Base-by-base conservation (phyloP, 306 rosid species). In the Pterocarpus santalinus region DNA sequence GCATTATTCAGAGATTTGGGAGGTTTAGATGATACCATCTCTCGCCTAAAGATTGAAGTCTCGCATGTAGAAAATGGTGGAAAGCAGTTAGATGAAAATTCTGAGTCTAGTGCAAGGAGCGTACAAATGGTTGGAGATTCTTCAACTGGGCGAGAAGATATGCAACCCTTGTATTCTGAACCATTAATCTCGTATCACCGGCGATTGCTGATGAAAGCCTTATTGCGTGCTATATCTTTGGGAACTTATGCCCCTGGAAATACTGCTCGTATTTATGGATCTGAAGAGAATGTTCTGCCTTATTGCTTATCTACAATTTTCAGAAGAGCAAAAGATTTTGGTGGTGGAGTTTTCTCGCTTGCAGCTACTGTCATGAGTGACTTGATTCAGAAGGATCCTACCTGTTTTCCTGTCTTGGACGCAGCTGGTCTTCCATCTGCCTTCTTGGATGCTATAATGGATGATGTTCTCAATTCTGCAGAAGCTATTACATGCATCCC, bases 281-380 rank as follows among this genome's bases (percentile, higher is more conserved):
- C 97, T 65, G 98, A 96, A 82, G 99, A 96, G 94, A 90, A 88
- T 82, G 75, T 91, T 63, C 83, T 96, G 84, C 98, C 97, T 8
- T 90, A 88, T 53, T 92, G 98, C 88, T 88, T 96, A 80, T 92
- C 94, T 84, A 75, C 88, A 79, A 92, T 96, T 57, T 94, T 96
- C 68, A 92, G 86, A 84, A 89, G 92, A 83, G 97, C 98, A 11
- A 91, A 86, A 82, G 94, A 92, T 86, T 96, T 96, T 90, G 99
- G 99, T 77, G 99, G 97, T 75, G 98, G 94, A 76, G 97, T 96
- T 72, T 96, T 93, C 76, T 96, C 98, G 35, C 97, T 94, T 84
- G 98, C 99, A 10, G 97, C 98, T 53, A 90, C 97, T 76, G 99
- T 94, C 81, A 90, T 94, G 97, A 96, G 98, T 81, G 99, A 96